Conservation (phyloP, 768 basidiomycete species). For the Tricholoma saponaceum region DNA sequence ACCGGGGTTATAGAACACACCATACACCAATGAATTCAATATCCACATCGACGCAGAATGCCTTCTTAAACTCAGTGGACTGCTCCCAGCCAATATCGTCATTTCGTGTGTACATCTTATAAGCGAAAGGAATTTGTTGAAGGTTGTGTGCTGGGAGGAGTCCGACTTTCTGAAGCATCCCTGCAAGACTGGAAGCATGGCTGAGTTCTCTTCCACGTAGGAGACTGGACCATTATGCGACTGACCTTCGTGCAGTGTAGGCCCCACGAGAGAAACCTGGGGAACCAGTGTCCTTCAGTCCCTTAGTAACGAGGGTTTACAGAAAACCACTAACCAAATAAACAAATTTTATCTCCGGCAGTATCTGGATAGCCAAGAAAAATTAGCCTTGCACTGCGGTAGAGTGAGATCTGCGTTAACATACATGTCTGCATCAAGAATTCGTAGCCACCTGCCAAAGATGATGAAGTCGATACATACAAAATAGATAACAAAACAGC, state of each 20-base stretch:
- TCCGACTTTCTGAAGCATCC: conserved; percentile 35
- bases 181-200: neutral
- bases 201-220: conserved; percentile 15
- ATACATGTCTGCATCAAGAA: conserved; percentile 59
- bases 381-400: neutral
- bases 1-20: conserved; percentile 19
- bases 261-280: conserved; percentile 52
- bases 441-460: conserved; percentile 42
- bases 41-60: conserved; percentile 38
- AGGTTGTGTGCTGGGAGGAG: conserved; percentile 49
- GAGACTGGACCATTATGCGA: neutral
- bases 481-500: conserved; percentile 2
- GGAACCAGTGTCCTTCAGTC: neutral
- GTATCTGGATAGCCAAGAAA: conserved; percentile 25
- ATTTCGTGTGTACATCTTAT: conserved; percentile 43
- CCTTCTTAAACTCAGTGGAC: conserved; percentile 37
- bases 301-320: neutral
- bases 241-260: conserved; percentile 52
- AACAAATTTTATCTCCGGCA: conserved; percentile 50
- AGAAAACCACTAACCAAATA: conserved; percentile 17
- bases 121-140: conserved; percentile 59
- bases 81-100: conserved; percentile 22
- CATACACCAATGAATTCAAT: conserved; percentile 53
- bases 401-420: conserved; percentile 4
- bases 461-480: neutral